Base-by-base conservation (phyloP, 2,329 filamentous ascomycete genomes). In the Cladosporium austrohemisphaericum region DNA sequence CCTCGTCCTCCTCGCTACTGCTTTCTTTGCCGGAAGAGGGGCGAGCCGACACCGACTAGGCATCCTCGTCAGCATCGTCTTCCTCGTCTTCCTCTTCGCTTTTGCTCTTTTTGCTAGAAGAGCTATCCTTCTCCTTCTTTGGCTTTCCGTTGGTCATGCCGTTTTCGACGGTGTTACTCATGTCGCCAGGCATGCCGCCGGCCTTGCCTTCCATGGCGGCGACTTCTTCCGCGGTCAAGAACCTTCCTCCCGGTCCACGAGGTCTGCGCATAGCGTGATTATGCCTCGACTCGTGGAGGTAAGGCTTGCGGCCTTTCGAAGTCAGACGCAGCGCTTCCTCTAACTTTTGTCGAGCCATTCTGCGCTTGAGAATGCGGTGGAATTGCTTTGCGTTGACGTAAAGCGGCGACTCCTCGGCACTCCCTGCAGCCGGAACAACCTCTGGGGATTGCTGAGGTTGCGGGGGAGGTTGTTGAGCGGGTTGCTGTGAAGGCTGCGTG, bases 351-450 rank as follows among this genome's bases (percentile, higher is more conserved):
- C 93, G 81, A 5, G 93, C 93, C 55, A 97, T 89, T 52, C 93
- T 82, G 51, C 93, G 81, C 76, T 98, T 97, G 48, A 98, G 72
- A 41, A 98, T 98, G 20, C 93, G 86, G 66, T 98, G 93, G 60
- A 98, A 98, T 64, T 98, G 93, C 68, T 98, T 98, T 4, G 93
- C 93, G 62, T 98, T 98, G 63, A 98, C 93, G 60, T 98, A 98
- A 1, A 98, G 75, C 0, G 93, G 93, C 0, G 92, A 92, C 65
- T 98, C 93, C 67, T 97, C 93, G 3, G 84, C 83, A 11, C 79
- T 79, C 11, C 75, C 77, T 6, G 85, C 75, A 1, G 86, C 79
- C 4, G 64, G 61, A 60, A 93, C 81, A 65, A 96, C 91, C n/a
- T 51, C 49, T 6, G 89, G 88, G 1, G 89, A 92, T 22, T 83